These are phyloP conservation scores for Aureobasidium sp. DNA, from an alignment of 2,329 filamentous ascomycete species.

Conservation along the genomic window DNA sequence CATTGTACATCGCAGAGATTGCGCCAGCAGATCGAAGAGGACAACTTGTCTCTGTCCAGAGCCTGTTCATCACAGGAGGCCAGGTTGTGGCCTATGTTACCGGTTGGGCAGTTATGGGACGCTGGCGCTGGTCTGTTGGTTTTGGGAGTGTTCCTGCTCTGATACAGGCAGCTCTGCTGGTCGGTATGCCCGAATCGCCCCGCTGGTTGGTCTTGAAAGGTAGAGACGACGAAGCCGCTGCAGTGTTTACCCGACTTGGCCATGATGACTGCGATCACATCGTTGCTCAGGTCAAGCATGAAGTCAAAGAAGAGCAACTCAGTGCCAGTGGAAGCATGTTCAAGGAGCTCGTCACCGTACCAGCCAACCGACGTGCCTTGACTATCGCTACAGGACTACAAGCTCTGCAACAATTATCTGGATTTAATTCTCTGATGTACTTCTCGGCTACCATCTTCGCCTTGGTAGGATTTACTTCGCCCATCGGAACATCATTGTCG, in stretches of 20 bases:
- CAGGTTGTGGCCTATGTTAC: constrained; percentile 84
- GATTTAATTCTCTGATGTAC: constrained; percentile 40
- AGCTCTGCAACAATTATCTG: constrained; percentile 64
- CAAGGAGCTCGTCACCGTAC: constrained; percentile 7
- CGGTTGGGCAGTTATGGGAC: constrained; percentile 61
- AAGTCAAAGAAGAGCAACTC: constrained; percentile 63
- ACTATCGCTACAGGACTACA: constrained; percentile 82
- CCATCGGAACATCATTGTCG: constrained; percentile 39
- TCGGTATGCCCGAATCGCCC: constrained; percentile 79
- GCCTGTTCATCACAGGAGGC: constrained; percentile 77
- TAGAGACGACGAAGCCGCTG: constrained; percentile 53
- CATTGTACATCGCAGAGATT: constrained; percentile 46
- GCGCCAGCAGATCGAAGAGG: constrained; percentile 52
- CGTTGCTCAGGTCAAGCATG: constrained; percentile 63
- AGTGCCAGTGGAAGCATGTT: constrained; percentile 20
- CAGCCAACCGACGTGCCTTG: constrained; percentile 63
- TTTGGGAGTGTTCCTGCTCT: constrained; percentile 71
- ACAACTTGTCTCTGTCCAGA: constrained; percentile 71
- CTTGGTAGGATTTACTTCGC: constrained; percentile 39
- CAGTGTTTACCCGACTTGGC: constrained; percentile 48
- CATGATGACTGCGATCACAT: constrained; percentile 35
- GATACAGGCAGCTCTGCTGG: constrained; percentile 61
- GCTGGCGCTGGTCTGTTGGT: constrained; percentile 91
- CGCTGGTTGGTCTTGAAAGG: constrained; percentile 74
- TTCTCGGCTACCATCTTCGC: constrained; percentile 43